These are phyloP conservation scores for Heritiera fomes DNA, from an alignment of 345 rosid species.

Conservation along the genomic window DNA sequence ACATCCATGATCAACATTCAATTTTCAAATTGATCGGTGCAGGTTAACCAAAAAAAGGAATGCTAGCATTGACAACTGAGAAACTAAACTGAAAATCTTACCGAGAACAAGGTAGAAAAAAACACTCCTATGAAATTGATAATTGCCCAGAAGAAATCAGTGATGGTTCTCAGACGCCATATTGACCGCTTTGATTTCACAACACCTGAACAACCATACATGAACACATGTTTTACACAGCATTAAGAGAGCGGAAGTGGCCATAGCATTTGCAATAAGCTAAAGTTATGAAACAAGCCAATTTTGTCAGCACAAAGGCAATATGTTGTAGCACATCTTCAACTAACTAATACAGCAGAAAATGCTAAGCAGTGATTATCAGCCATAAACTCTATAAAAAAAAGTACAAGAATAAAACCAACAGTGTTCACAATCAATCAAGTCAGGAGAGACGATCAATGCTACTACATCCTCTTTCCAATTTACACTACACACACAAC, in stretches of 20 bases:
- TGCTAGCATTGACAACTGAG: background rate
- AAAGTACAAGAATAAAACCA: background rate
- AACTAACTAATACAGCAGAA: background rate
- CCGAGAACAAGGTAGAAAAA: constrained; percentile 75
- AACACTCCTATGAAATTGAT: constrained; percentile 58
- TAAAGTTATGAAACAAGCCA: background rate
- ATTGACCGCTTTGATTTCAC: constrained; percentile 49
- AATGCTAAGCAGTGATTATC: background rate
- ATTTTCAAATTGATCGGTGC: background rate
- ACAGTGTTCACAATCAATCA: background rate
- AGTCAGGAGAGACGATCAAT: background rate
- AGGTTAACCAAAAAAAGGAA: background rate
- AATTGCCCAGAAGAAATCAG: constrained; percentile 73
- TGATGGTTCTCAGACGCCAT: constrained; percentile 67
- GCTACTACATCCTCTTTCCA: background rate
- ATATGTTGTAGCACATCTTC: background rate
- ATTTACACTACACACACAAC: background rate
- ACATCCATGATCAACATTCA: background rate
- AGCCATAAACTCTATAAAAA: background rate
- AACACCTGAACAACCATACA: constrained; percentile 3
- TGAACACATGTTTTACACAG: too few relatives aligned
- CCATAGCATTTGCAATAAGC: background rate
- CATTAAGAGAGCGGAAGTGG: background rate
- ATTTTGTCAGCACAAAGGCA: background rate
- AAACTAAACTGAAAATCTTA: constrained; percentile 26